phyloP scores from a whole-genome alignment of 2,329 filamentous ascomycete genomes.

The Nemania diffusa region DNA sequence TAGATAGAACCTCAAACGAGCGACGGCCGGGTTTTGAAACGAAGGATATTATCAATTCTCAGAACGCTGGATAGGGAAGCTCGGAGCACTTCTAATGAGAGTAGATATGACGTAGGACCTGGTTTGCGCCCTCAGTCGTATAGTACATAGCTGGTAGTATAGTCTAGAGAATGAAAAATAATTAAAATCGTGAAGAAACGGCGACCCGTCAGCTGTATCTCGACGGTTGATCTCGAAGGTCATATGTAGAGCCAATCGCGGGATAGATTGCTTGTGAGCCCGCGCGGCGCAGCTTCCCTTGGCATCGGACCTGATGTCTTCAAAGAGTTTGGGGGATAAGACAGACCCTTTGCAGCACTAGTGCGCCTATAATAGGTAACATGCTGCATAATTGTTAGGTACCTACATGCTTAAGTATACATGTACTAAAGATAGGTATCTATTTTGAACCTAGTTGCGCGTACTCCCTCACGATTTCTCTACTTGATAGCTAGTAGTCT shows the following conservation, averaged over 20 bases:
- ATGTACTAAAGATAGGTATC: too few relatives aligned
- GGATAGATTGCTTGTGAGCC: constrained; percentile 12
- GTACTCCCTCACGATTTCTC: too few relatives aligned
- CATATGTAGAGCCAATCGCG: constrained; percentile 2
- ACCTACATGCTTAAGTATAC: too few relatives aligned
- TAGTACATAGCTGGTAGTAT: constrained; percentile 1
- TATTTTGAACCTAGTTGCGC: too few relatives aligned
- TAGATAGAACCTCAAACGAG: constrained; percentile 21
- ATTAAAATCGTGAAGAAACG: constrained; percentile 12
- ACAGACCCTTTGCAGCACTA: constrained; percentile 10
- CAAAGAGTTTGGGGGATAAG: not conserved
- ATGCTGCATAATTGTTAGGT: not conserved
- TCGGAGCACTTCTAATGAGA: constrained; percentile 13
- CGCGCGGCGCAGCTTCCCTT: constrained; percentile 22
- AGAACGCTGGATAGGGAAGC: constrained; percentile 5
- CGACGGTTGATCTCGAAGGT: not conserved
- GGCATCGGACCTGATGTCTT: constrained; percentile 13
- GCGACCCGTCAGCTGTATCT: constrained; percentile 9
- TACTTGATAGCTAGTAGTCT: too few relatives aligned
- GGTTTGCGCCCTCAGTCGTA: constrained; percentile 6
- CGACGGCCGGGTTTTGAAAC: constrained; percentile 16
- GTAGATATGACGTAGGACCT: not conserved
- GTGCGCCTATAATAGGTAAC: constrained; percentile 6
- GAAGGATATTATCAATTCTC: constrained; percentile 13
- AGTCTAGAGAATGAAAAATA: not conserved